These are phyloP conservation scores for Magnusiomyces tetraspermus DNA, from an alignment of 1,139 yeast species.

Conservation along the genomic window DNA sequence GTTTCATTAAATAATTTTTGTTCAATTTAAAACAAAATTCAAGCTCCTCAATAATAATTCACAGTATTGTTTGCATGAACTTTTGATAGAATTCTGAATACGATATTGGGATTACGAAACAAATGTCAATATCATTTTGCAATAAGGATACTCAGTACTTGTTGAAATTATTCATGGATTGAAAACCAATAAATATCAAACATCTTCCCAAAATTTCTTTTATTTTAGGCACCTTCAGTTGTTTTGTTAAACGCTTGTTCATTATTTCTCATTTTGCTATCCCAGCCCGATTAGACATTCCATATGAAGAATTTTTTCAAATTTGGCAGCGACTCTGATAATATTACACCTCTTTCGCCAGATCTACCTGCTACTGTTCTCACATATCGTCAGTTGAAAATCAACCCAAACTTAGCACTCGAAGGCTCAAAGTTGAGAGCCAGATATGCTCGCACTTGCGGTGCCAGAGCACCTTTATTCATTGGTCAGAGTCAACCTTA, in stretches of 20 bases:
- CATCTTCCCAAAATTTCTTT: not conserved
- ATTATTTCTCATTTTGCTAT: not conserved
- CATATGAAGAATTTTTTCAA: slow-evolving; percentile 5
- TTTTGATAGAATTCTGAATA: not conserved
- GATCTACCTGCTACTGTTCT: slow-evolving; percentile 1
- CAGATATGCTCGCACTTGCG: not conserved
- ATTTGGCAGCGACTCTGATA: not conserved
- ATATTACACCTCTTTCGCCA: slow-evolving; percentile 5
- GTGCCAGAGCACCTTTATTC: not conserved
- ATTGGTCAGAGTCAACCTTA: not conserved
- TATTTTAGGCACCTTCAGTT: not conserved
- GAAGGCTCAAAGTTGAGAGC: too few species aligned
- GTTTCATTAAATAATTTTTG: not conserved
- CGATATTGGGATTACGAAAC: not conserved
- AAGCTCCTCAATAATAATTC: too few species aligned
- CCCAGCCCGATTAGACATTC: not conserved
- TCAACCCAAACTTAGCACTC: not conserved
- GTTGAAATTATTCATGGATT: not conserved
- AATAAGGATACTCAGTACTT: not conserved
- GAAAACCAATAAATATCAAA: not conserved
- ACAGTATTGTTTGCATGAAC: not conserved
- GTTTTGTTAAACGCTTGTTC: not conserved
- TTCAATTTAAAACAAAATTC: not conserved
- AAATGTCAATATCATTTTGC: not conserved
- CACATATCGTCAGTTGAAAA: not conserved